Conservation (phyloP, 2,329 filamentous ascomycete species). For the Botrytis paeoniae region DNA sequence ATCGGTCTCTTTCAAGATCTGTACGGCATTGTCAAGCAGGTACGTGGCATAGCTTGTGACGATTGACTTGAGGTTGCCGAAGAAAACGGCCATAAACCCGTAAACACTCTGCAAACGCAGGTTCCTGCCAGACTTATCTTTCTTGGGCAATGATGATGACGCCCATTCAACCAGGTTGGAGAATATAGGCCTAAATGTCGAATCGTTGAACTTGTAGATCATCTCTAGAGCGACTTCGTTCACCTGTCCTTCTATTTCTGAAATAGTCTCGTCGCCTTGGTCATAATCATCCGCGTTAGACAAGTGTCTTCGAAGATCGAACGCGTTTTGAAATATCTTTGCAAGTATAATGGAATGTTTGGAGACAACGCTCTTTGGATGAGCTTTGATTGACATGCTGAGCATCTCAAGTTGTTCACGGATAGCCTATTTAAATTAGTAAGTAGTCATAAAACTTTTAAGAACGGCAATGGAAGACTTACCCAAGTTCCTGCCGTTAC, state of each 20-base stretch:
- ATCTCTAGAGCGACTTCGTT: constrained; percentile 78
- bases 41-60: constrained; percentile 91
- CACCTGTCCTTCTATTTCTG: constrained; percentile 60
- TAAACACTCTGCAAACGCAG: constrained; percentile 74
- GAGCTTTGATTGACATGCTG: constrained; percentile 68
- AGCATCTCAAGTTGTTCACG: constrained; percentile 69
- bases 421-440: constrained; percentile 50
- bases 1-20: constrained; percentile 52
- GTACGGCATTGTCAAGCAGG: constrained; percentile 70
- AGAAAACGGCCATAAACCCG: constrained; percentile 76
- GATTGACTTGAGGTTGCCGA: constrained; percentile 84
- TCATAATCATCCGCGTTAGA: constrained; percentile 44
- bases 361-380: constrained; percentile 73
- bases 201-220: constrained; percentile 95
- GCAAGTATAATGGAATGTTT: constrained; percentile 72
- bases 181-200: constrained; percentile 89
- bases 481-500: constrained; percentile 59
- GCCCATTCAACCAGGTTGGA: constrained; percentile 82
- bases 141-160: constrained; percentile 56
- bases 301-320: constrained; percentile 64
- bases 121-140: constrained; percentile 55
- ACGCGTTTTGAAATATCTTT: constrained; percentile 55
- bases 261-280: constrained; percentile 47
- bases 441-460: not conserved
- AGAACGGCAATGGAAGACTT: constrained; percentile 38